These are phyloP conservation scores for Cynanchum wilfordii DNA, from an alignment of 257 asterid species.

Conservation along the genomic window DNA sequence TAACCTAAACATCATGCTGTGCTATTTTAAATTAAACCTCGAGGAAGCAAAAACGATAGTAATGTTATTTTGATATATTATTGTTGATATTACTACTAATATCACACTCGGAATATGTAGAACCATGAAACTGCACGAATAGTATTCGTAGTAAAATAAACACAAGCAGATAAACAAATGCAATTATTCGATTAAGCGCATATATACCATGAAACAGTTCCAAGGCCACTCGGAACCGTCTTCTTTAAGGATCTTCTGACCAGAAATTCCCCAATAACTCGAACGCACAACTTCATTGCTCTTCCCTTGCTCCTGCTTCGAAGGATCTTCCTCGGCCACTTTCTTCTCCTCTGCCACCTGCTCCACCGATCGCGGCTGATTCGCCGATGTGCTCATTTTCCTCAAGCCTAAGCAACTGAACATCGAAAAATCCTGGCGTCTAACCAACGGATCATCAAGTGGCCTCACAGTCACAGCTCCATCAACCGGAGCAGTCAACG, in stretches of 20 bases:
- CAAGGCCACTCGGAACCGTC: conserved; percentile 94
- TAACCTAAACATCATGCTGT: background rate
- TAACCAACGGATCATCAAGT: conserved; percentile 25
- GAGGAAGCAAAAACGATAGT: too few relatives aligned
- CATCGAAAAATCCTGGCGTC: conserved; percentile 27
- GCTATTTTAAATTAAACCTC: background rate
- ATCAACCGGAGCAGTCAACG: conserved; percentile 17
- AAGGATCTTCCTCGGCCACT: conserved; percentile 20
- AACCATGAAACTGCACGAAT: background rate
- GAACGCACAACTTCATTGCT: conserved; percentile 35
- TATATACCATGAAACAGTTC: conserved; percentile 87
- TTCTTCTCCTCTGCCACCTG: conserved; percentile 40
- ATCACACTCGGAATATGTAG: background rate
- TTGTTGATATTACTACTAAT: background rate
- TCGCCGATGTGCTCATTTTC: conserved; percentile 49
- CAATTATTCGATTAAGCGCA: background rate
- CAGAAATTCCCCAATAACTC: conserved; percentile 80
- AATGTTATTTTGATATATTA: too few relatives aligned
- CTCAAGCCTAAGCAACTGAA: conserved; percentile 36
- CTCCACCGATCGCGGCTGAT: conserved; percentile 25
- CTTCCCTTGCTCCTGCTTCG: conserved; percentile 21
- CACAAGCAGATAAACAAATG: background rate
- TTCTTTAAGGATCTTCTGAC: conserved; percentile 50
- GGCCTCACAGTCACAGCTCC: conserved; percentile 18
- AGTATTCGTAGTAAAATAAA: background rate